A percentile compares a stretch with the other conserved stretches of the same genome.
These are phyloP conservation scores for Globisporangium irregulare DNA, from an alignment of 352 stramenopile genomes.

Conservation along the genomic window DNA sequence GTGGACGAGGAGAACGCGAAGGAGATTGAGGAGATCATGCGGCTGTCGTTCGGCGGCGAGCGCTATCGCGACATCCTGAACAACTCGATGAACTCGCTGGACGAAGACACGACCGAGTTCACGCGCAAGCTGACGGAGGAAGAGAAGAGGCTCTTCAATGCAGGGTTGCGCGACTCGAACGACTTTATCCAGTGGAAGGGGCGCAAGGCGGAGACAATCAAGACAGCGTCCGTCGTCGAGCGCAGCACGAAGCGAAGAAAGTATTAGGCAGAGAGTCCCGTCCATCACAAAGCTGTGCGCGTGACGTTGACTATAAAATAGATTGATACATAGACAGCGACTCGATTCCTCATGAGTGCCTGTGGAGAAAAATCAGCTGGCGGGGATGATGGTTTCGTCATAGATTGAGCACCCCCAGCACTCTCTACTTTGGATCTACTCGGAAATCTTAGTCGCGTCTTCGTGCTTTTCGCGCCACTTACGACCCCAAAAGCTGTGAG, in stretches of 20 bases:
- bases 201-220: conserved; percentile 63
- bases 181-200: conserved; percentile 82
- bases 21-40: conserved; percentile 79
- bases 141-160: conserved; percentile 52
- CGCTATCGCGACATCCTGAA: conserved; percentile 77
- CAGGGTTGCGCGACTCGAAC: conserved; percentile 56
- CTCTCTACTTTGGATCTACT: background rate
- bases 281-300: background rate
- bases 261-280: conserved; percentile 12
- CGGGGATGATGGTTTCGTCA: too few relatives aligned
- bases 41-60: conserved; percentile 70
- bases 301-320: background rate
- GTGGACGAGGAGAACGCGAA: conserved; percentile 40
- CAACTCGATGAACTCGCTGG: conserved; percentile 79
- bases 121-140: conserved; percentile 30
- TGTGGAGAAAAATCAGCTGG: too few relatives aligned
- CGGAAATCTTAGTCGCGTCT: too few relatives aligned
- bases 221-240: conserved; percentile 49
- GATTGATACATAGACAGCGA: background rate
- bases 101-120: conserved; percentile 85
- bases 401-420: background rate
- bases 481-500: too few relatives aligned
- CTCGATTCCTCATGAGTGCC: too few relatives aligned
- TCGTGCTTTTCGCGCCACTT: too few relatives aligned
- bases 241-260: conserved; percentile 64